Evolutionary conservation across 2,329 filamentous ascomycete genomes (phyloP), one percentile per base, ranked within the genome.

Genomic region (Escovopsis weberi): DNA sequence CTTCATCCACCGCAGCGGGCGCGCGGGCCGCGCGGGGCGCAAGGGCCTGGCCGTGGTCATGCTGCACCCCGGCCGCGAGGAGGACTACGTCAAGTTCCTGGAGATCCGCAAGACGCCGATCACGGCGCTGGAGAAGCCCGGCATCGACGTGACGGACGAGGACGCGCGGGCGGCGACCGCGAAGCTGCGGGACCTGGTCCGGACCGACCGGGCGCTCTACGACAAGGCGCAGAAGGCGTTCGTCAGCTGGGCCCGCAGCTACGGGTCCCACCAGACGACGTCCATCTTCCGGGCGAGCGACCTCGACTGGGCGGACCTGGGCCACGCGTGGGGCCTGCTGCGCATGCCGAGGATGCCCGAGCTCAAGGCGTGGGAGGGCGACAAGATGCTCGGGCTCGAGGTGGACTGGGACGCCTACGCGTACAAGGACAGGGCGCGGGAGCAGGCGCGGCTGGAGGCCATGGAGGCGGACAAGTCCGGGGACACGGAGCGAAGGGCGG

Each of bases 301-400:
- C 53, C 69, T 95, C 12, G 81, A 94, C 59, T 98, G 91, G 91
- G 65, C 72, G 5, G 82, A 87, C 42, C 69, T 91, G 1, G 89
- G 80, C 1, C 70, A 77, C 42, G 83, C 82, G 1, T 98, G 89
- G 85, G 91, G 85, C 2, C 69, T 98, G 1, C 68, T 95, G 2
- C 80, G 80, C 40, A 70, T 96, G 49, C 91, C 91, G 4, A 86
- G 83, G 57, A 98, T 98, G 91, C 89, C 91, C 0, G 91, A 98
- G 60, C 65, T 85, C 42, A 82, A 80, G 53, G 74, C 69, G 1
- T 89, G 83, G 68, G 72, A 77, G 11, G 81, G 81, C 4, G 81
- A 85, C 56, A 71, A 72, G 48, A 72, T 65, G 19, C 64, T 83
- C 1, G 76, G 76, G 2, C 60, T 80, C 2, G 70, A 72, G 2